Evolutionary conservation across 192 early-diverging fungal genomes (phyloP), one percentile per base, ranked within the genome.

Genomic region (Gaertneriomyces semiglobifer): DNA sequence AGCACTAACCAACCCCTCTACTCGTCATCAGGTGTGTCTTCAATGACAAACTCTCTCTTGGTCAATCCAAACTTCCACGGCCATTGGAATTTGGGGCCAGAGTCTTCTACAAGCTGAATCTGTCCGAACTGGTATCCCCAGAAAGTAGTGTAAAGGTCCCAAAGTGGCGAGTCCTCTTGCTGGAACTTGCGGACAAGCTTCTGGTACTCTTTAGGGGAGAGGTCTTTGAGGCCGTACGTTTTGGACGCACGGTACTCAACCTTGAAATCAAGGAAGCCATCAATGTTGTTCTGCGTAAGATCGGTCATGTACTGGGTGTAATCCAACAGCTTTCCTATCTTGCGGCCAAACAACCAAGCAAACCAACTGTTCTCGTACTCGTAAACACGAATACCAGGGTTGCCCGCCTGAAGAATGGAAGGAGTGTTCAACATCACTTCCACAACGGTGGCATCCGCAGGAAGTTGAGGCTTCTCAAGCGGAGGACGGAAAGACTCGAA

Each of bases 271-370:
- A 73, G 58, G 6, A 14, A 33, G 20, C 55, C 65, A 12, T 60
- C 43, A 41, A 50, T 12, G 56, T 73, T 73, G 59, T 45, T 65
- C 18, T 43, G 14, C 5, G 44, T 52, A 1, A 73, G 20, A 57
- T 73, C 71, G 14, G 71, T 40, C 47, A 40, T 68, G 65, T 67
- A 73, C 43, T 73, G 71, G n/a, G 40, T 20, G 60, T 67, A 73
- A 38, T 55, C 60, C 20, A 68, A 16, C n/a, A 73, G 60, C 4
- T 38, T 59, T 1, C 71, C 71, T 3, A 46, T 16, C 16, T 41
- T 16, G 1, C 42, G 25, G 12, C 8, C 5, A 1, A 16, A 19
- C 25, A 33, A 33, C 12, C 14, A 57, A 9, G 6, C 55, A 33
- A 38, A 14, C 6, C 39, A n/a, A 39, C 52, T 58, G 1, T 39